Base-by-base conservation (phyloP, 768 basidiomycete species). In the Lactarius hengduanensis region DNA sequence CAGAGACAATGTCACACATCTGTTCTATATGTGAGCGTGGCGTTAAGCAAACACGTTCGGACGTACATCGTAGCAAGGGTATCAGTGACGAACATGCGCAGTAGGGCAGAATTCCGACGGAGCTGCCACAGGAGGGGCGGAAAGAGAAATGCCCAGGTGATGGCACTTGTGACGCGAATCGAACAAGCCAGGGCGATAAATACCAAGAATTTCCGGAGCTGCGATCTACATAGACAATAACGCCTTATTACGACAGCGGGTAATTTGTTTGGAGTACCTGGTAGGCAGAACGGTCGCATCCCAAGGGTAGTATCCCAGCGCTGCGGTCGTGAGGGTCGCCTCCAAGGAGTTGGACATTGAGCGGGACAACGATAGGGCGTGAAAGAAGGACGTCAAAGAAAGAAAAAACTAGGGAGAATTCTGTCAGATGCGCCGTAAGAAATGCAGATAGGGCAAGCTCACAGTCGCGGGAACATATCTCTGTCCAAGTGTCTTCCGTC, bases 331-430 rank as follows among this genome's bases (percentile, higher is more conserved):
- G 53, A 98, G 77, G 0, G 92, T 87, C 0, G 94, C 94, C 73
- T 99, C 97, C 32, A 96, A 78, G 15, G 94, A 96, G 74, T 98
- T 99, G 36, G 94, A 96, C 61, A 98, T 78, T 0, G 95, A 92
- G 41, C 97, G 84, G 4, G 95, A 90, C 30, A 97, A 79, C 1
- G 92, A 84, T 61, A 96, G 81, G 0, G 84, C 86, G 76, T 98
- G 85, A 78, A 98, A 98, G 73, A 96, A 86, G 5, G 92, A 96
- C 1, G 89, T 86, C 59, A 96, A 73, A 32, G 94, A 92, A 43
- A 98, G 74, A 66, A 94, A 81, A 43, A 89, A 77, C 95, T 98
- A 69, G 20, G 26, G 26, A 53, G 53, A 34, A 40, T 38, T 34
- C 55, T 4, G 55, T 68, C 30, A 64, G 32, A 32, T 7, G 15